These are phyloP conservation scores for Yamadazyma philogaea DNA, from an alignment of 805 yeast genomes.

Conservation along the genomic window DNA sequence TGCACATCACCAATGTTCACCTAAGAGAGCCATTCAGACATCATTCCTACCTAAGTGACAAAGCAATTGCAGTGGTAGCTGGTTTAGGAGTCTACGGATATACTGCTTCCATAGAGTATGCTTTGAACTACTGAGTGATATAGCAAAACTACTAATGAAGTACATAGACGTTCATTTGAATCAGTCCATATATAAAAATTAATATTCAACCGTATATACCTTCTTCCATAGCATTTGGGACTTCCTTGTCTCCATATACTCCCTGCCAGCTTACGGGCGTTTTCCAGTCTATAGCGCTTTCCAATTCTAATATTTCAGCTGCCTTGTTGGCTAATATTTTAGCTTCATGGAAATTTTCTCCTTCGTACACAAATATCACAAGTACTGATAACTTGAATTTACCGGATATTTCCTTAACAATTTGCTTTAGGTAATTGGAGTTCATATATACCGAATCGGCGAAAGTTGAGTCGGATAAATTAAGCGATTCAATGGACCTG, in stretches of 20 bases:
- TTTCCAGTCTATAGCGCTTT: constrained; percentile 27
- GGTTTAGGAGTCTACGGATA: constrained; percentile 44
- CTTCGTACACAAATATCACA: constrained; percentile 77
- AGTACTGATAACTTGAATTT: constrained; percentile 33
- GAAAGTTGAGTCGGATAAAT: constrained; percentile 15
- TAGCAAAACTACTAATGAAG: neutral
- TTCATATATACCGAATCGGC: constrained; percentile 7
- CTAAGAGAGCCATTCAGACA: constrained; percentile 52
- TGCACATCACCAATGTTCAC: constrained; percentile 51
- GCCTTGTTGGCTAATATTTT: constrained; percentile 43
- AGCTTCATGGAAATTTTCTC: constrained; percentile 82
- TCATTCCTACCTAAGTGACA: constrained; percentile 46
- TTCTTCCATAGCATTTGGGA: constrained; percentile 68
- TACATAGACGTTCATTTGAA: neutral
- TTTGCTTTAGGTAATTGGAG: constrained; percentile 13
- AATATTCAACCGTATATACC: constrained; percentile 60
- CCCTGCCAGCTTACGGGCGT: constrained; percentile 82
- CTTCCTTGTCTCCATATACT: constrained; percentile 71
- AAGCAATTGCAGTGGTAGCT: constrained; percentile 44
- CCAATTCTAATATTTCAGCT: constrained; percentile 15
- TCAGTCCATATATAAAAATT: neutral
- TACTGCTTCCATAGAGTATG: constrained; percentile 40
- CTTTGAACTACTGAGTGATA: constrained; percentile 29
- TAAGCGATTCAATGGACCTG: constrained; percentile 28
- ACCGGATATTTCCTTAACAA: constrained; percentile 4